phyloP scores from a whole-genome alignment of 768 basidiomycete genomes.

The Lactarius akahatsu region DNA sequence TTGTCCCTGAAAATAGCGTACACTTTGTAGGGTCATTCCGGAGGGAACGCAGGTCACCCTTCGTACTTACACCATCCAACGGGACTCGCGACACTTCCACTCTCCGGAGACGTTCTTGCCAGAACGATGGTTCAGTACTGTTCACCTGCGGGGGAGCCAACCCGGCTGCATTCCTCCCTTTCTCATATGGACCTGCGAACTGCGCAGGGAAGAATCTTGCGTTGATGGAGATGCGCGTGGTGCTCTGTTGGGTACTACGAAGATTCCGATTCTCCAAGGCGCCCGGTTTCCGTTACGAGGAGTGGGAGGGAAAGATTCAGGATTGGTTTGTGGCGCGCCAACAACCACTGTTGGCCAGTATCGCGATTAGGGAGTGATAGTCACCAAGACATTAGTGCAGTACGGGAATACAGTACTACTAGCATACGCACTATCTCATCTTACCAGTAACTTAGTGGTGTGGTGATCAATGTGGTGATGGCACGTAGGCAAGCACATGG shows the following conservation, averaged over 20 bases:
- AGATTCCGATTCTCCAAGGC: constrained; percentile 19
- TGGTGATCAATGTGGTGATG: too few relatives aligned
- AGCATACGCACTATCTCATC: too few relatives aligned
- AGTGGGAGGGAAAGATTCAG: constrained; percentile 4
- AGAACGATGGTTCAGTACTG: constrained; percentile 9
- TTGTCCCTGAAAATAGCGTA: neutral
- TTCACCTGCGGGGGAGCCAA: constrained; percentile 3
- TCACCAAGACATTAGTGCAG: neutral
- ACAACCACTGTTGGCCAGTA: neutral
- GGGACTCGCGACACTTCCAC: constrained; percentile 8
- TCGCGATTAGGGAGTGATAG: neutral
- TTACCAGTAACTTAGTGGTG: too few relatives aligned
- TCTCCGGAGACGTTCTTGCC: constrained; percentile 1
- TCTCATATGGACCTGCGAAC: constrained; percentile 29
- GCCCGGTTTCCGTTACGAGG: neutral
- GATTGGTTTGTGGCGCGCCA: constrained; percentile 7
- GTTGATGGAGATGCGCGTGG: constrained; percentile 21
- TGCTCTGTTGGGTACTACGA: neutral
- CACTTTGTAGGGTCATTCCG: neutral
- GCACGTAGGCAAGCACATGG: too few relatives aligned
- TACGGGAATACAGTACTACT: too few relatives aligned
- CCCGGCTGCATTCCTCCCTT: constrained; percentile 27
- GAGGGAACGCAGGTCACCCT: constrained; percentile 5
- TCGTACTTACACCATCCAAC: constrained; percentile 11
- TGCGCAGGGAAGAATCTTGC: constrained; percentile 32